Conservation (phyloP, 345 rosid genomes). For the Hypericum androsaemum region DNA sequence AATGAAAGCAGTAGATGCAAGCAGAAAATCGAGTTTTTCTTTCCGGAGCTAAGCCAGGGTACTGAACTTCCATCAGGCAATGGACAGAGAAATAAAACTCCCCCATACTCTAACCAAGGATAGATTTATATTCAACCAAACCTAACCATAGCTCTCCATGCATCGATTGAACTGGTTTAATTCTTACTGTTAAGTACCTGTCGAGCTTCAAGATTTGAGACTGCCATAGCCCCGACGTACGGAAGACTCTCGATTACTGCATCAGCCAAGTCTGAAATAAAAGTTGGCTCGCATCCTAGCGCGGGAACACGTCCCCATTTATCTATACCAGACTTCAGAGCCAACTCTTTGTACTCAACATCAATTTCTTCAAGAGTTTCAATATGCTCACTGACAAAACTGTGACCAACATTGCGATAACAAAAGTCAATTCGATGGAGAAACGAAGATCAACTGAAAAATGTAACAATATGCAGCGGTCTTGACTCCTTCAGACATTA, state of each 20-base stretch:
- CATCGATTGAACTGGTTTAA: neutral
- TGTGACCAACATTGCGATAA: conserved; percentile 19
- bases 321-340: conserved; percentile 75
- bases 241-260: conserved; percentile 97
- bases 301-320: conserved; percentile 99
- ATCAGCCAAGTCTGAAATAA: conserved; percentile 95
- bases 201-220: conserved; percentile 94
- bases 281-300: conserved; percentile 81
- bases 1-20: neutral
- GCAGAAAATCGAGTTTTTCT: neutral
- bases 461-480: conserved; percentile 6
- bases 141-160: neutral
- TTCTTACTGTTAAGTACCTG: conserved; percentile 37
- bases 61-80: too few species aligned
- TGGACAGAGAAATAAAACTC: too few species aligned
- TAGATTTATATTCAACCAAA: neutral
- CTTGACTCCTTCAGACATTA: too few species aligned
- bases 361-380: conserved; percentile 99
- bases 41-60: too few species aligned
- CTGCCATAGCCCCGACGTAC: conserved; percentile 98
- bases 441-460: conserved; percentile 8
- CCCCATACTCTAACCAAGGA: neutral
- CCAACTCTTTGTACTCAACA: conserved; percentile 91
- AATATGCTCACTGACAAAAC: conserved; percentile 96
- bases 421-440: conserved; percentile 6